Conservation (phyloP, 1,284 basidiomycete species). For the Pseudozyma pruni region DNA sequence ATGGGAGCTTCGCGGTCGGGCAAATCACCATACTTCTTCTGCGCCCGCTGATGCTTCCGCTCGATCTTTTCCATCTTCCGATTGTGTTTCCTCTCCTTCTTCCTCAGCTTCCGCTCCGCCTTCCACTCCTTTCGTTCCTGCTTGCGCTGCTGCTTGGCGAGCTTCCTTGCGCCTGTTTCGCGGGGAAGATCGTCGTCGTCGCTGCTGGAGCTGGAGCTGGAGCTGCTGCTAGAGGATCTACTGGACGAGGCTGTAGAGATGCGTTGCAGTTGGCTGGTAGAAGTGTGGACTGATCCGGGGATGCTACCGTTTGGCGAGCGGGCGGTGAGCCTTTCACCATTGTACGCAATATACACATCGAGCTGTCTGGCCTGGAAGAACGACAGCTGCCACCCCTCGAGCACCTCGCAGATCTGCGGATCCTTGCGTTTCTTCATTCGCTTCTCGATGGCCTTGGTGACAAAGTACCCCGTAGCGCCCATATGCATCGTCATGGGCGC, state of each 20-base stretch:
- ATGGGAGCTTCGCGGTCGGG: background rate
- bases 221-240: background rate
- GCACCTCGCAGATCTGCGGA: constrained; percentile 21
- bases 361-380: constrained; percentile 28
- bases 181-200: background rate
- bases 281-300: background rate
- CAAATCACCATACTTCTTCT: constrained; percentile 10
- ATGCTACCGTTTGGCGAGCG: constrained; percentile 10
- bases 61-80: constrained; percentile 15
- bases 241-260: background rate
- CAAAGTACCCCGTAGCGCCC: constrained; percentile 26
- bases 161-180: constrained; percentile 73
- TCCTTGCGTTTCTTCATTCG: constrained; percentile 28
- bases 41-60: constrained; percentile 8
- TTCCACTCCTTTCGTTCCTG: constrained; percentile 64
- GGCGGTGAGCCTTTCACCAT: constrained; percentile 22
- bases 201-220: constrained; percentile 14
- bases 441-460: constrained; percentile 32
- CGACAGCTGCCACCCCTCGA: constrained; percentile 28
- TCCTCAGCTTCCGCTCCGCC: constrained; percentile 47
- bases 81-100: constrained; percentile 12
- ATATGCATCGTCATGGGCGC: constrained; percentile 32
- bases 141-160: constrained; percentile 69
- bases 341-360: constrained; percentile 27
- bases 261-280: background rate